Evolutionary conservation across 331 rosid species (phyloP).

Genomic region (Telfairia occidentalis): DNA sequence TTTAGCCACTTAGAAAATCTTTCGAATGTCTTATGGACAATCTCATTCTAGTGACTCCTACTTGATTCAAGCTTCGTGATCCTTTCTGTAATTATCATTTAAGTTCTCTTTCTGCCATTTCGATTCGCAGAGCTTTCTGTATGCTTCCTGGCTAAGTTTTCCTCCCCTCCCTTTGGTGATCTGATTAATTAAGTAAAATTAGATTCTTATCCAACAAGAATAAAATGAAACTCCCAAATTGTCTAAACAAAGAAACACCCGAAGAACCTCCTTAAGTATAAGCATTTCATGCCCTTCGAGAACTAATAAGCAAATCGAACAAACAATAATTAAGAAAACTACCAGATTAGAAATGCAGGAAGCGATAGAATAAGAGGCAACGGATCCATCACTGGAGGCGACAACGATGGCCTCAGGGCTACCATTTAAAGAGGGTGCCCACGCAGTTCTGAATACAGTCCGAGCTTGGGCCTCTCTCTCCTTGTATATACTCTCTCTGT

Average conservation of each 20-base stretch:
- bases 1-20: neutral
- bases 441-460: slow-evolving; percentile 75
- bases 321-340: neutral
- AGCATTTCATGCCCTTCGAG: neutral
- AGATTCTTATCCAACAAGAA: neutral
- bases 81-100: neutral
- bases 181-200: neutral
- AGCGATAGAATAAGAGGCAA: slow-evolving; percentile 64
- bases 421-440: slow-evolving; percentile 57
- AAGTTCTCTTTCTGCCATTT: neutral
- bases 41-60: neutral
- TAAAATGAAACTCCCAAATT: neutral
- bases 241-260: neutral
- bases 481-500: slow-evolving; percentile 52
- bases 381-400: slow-evolving; percentile 80
- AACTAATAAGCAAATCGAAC: neutral
- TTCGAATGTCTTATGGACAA: neutral
- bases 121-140: neutral
- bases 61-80: neutral
- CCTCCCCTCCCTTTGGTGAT: neutral
- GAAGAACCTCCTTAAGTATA: neutral
- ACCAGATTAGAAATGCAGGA: slow-evolving; percentile 49
- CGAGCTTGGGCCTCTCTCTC: slow-evolving; percentile 66
- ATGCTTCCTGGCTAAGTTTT: neutral
- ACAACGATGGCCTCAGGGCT: slow-evolving; percentile 47